Conservation (phyloP, 306 rosid genomes). For the Rosa rugosa region DNA sequence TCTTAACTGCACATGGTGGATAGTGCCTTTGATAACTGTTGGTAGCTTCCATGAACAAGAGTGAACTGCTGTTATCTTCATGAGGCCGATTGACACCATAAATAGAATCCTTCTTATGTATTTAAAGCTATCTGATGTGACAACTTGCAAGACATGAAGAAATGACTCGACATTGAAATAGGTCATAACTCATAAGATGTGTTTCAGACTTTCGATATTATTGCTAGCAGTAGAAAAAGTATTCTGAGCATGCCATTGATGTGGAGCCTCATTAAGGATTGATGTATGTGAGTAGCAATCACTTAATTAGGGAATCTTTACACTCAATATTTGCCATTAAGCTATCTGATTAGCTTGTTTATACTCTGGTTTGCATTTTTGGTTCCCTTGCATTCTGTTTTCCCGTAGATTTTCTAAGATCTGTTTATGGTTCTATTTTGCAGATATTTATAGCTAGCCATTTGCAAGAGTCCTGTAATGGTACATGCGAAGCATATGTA, state of each 20-base stretch:
- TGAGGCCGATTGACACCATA: not conserved
- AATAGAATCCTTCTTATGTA: not conserved
- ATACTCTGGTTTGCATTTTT: not conserved
- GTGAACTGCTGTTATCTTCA: no score
- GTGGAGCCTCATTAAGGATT: not conserved
- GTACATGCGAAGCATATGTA: constrained; percentile 26
- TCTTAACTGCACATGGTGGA: not conserved
- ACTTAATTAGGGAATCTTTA: not conserved
- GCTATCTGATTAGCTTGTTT: not conserved
- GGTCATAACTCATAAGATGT: not conserved
- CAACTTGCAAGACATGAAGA: not conserved
- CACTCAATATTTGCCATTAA: not conserved
- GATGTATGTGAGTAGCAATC: not conserved
- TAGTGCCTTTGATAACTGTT: not conserved
- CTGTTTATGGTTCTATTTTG: constrained; percentile 20
- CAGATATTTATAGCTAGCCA: constrained; percentile 81
- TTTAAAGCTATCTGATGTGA: not conserved
- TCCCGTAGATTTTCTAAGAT: constrained; percentile 9
- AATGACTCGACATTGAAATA: not conserved
- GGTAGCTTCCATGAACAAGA: not conserved
- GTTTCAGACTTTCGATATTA: not conserved
- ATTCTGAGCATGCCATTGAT: not conserved
- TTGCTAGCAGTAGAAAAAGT: not conserved
- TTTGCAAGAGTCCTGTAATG: constrained; percentile 20
- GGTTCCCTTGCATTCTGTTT: not conserved